Evolutionary conservation across 163 green algal species (phyloP).

Genomic region (Scenedesmus sp.): DNA sequence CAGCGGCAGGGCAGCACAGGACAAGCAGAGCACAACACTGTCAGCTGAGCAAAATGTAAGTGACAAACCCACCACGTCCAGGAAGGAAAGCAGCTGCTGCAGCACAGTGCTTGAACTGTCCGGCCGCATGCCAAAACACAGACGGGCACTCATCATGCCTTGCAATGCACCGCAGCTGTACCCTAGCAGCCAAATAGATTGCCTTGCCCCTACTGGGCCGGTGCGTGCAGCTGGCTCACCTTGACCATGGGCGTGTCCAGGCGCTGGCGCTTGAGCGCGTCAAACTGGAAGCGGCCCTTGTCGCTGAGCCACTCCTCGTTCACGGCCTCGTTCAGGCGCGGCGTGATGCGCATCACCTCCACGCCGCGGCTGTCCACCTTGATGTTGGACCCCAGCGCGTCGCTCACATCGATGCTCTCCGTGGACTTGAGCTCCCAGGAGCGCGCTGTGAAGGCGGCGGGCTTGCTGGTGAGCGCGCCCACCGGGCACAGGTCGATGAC

Average conservation of each 20-base stretch:
- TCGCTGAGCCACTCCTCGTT: slow-evolving; percentile 99
- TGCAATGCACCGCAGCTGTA: too few relatives aligned
- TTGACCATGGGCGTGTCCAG: slow-evolving; percentile 91
- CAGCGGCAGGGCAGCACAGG: background rate
- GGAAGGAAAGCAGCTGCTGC: too few relatives aligned
- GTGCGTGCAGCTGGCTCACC: slow-evolving; percentile 37
- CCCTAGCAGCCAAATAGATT: too few relatives aligned
- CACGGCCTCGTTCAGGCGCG: slow-evolving; percentile 95
- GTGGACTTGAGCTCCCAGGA: slow-evolving; percentile 98
- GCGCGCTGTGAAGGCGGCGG: slow-evolving; percentile 95
- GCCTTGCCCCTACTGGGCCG: too few relatives aligned
- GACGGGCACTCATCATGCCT: too few relatives aligned
- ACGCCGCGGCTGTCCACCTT: slow-evolving; percentile 85
- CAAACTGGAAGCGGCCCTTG: slow-evolving; percentile 97
- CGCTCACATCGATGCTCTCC: slow-evolving; percentile 94
- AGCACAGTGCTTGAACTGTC: too few relatives aligned
- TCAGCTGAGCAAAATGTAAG: background rate
- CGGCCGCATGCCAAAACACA: too few relatives aligned
- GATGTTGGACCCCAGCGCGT: slow-evolving; percentile 94
- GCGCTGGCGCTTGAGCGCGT: slow-evolving; percentile 95
- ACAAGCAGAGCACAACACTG: background rate
- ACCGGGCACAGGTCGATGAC: slow-evolving; percentile 99
- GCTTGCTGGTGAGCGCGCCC: slow-evolving; percentile 98
- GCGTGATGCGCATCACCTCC: slow-evolving; percentile 97
- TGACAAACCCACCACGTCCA: background rate